Percentiles rank a stretch among this genome's conserved stretches.
Evolutionary conservation across 306 rosid genomes (phyloP).

Genomic region (Ceratonia siliqua): DNA sequence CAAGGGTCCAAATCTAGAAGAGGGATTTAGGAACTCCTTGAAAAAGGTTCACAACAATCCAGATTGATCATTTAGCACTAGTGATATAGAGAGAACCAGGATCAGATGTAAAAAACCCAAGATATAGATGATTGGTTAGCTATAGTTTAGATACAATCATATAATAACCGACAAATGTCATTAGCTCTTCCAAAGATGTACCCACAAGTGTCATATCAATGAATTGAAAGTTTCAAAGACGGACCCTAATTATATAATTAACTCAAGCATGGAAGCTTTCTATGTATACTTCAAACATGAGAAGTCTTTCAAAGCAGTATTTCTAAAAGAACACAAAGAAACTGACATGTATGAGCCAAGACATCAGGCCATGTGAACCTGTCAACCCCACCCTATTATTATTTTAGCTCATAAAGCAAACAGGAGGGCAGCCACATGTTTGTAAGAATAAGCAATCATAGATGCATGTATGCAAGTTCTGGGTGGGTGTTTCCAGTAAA

Average conservation of each 20-base stretch:
- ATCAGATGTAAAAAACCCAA: not conserved
- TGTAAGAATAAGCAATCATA: constrained; percentile 16
- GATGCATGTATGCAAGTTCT: not conserved
- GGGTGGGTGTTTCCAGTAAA: constrained; percentile 5
- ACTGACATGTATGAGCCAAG: not conserved
- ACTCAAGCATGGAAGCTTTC: not conserved
- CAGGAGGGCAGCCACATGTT: not conserved
- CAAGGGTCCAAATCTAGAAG: not conserved
- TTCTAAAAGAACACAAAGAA: constrained; percentile 19
- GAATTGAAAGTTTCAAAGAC: constrained; percentile 4
- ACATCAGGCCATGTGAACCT: not conserved
- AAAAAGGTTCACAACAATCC: not conserved
- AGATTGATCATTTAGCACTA: not conserved
- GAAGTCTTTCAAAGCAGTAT: not conserved
- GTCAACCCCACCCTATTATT: constrained; percentile 20
- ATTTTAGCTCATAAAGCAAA: constrained; percentile 17
- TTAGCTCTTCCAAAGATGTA: not conserved
- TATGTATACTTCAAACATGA: not conserved
- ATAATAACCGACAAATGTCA: no score
- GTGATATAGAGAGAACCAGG: not conserved
- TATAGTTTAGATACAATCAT: not conserved
- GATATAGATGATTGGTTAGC: not conserved
- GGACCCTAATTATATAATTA: not conserved
- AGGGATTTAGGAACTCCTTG: not conserved
- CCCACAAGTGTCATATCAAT: not conserved